Percentiles rank a stretch among this genome's conserved stretches.
phyloP scores from a whole-genome alignment of 441 rosid species.

The Erodium moschatum region DNA sequence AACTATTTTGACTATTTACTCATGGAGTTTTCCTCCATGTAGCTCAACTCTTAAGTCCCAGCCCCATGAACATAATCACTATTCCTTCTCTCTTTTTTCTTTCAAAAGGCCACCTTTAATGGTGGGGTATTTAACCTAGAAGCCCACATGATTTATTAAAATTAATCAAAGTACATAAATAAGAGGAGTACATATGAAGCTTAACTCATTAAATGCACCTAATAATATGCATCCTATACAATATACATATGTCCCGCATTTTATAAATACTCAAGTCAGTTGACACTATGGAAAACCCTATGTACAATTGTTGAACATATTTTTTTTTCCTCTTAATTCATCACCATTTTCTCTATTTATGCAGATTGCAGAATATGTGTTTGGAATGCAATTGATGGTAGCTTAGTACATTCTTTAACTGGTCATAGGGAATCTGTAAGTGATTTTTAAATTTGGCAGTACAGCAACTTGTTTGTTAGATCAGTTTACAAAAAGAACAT shows the following conservation, averaged over 20 bases:
- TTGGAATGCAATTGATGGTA: constrained; percentile 98
- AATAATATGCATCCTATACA: too few relatives aligned
- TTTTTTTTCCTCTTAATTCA: constrained; percentile 13
- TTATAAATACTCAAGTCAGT: background rate
- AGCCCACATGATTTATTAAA: background rate
- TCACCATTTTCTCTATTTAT: constrained; percentile 23
- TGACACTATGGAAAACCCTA: background rate
- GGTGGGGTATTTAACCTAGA: background rate
- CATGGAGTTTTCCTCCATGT: background rate
- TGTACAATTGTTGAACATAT: background rate
- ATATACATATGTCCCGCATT: background rate
- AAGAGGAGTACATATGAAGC: too few relatives aligned
- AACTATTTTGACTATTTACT: constrained; percentile 1
- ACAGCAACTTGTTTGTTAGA: background rate
- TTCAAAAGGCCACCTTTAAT: too few relatives aligned
- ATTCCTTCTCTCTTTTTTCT: background rate
- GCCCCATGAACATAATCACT: background rate
- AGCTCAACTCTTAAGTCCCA: constrained; percentile 1
- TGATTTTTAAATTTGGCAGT: constrained; percentile 8
- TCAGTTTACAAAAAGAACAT: background rate
- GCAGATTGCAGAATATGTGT: constrained; percentile 99
- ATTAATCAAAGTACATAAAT: background rate
- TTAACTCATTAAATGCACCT: background rate
- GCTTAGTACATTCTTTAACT: constrained; percentile 89
- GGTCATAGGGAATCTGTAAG: constrained; percentile 97